These are phyloP conservation scores for Eutrema salsugineum DNA, from an alignment of 441 rosid genomes.

Conservation along the genomic window DNA sequence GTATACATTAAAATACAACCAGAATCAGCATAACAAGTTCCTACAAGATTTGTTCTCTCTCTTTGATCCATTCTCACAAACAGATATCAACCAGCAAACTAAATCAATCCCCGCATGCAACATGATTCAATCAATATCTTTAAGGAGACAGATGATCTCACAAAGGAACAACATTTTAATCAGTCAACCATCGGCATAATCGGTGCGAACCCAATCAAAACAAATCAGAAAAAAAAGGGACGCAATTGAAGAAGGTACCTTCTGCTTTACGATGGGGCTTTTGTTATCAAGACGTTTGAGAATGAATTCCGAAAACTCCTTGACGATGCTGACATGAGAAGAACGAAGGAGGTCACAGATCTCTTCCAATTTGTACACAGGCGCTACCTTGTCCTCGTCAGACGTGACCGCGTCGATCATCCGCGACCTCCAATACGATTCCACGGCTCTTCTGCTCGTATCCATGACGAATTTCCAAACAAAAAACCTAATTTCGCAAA, in stretches of 20 bases:
- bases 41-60: background rate
- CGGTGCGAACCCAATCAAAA: background rate
- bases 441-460: slow-evolving; percentile 99
- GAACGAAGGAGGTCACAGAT: slow-evolving; percentile 88
- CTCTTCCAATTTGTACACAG: slow-evolving; percentile 95
- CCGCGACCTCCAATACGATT: slow-evolving; percentile 96
- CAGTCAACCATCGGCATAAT: background rate
- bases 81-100: background rate
- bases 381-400: slow-evolving; percentile 87
- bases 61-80: slow-evolving; percentile 1
- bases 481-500: slow-evolving; percentile 1
- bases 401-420: slow-evolving; percentile 91
- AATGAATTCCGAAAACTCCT: slow-evolving; percentile 81
- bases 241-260: slow-evolving; percentile 44
- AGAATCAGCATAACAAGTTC: slow-evolving; percentile 18
- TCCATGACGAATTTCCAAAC: slow-evolving; percentile 46
- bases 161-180: background rate
- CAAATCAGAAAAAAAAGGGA: background rate
- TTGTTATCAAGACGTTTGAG: slow-evolving; percentile 87
- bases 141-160: background rate
- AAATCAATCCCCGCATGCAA: slow-evolving; percentile 17
- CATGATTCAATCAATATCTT: slow-evolving; percentile 3
- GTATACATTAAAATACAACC: slow-evolving; percentile 19
- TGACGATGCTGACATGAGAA: slow-evolving; percentile 74
- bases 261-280: slow-evolving; percentile 92